phyloP scores from a whole-genome alignment of 441 rosid species.

The Euphorbia neoarborescens region DNA sequence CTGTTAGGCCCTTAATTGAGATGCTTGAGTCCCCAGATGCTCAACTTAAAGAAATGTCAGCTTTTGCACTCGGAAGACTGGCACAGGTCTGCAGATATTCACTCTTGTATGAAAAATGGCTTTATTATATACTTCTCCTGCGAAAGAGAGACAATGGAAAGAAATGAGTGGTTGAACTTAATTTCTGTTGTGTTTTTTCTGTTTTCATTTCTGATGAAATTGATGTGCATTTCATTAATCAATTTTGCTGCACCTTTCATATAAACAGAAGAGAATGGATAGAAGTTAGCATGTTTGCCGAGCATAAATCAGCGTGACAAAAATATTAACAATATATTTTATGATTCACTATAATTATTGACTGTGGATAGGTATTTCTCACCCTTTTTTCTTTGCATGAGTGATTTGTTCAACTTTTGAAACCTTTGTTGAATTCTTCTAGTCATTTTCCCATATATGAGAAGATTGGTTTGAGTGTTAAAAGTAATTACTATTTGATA shows the following conservation, averaged over 20 bases:
- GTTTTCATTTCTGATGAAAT: neutral
- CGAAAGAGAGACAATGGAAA: neutral
- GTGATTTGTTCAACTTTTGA: neutral
- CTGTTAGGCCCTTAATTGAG: constrained; percentile 78
- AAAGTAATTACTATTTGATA: neutral
- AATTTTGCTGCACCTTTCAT: neutral
- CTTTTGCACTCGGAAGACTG: constrained; percentile 96
- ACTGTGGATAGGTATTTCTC: neutral
- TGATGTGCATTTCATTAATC: neutral
- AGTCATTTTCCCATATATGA: neutral
- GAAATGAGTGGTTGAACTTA: neutral
- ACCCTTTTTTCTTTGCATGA: neutral
- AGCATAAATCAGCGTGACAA: neutral
- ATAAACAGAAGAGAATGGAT: neutral
- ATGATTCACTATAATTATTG: neutral
- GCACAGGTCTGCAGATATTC: constrained; percentile 63
- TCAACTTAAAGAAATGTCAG: constrained; percentile 92
- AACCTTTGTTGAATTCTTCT: neutral
- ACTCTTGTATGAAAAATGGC: neutral
- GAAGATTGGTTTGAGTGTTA: neutral
- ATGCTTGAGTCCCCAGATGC: constrained; percentile 78
- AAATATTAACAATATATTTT: neutral
- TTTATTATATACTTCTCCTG: neutral
- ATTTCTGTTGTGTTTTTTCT: neutral
- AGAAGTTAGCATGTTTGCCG: neutral